Percentiles rank a stretch among this genome's conserved stretches.
These are phyloP conservation scores for Xylariomycetidae sp. DNA, from an alignment of 2,329 filamentous ascomycete genomes.

Conservation along the genomic window DNA sequence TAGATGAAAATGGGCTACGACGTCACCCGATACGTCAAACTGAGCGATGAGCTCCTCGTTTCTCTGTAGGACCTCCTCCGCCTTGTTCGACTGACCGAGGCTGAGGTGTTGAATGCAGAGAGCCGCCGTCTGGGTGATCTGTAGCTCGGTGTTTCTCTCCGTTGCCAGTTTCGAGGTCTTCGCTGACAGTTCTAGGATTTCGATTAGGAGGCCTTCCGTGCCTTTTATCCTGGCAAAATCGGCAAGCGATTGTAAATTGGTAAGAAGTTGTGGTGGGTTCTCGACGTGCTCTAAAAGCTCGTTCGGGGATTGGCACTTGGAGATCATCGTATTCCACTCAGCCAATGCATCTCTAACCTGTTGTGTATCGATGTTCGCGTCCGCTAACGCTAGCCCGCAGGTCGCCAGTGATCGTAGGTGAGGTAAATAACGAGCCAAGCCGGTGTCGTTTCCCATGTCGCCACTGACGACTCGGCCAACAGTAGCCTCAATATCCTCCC, in stretches of 20 bases:
- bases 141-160: slow-evolving; percentile 28
- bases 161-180: slow-evolving; percentile 35
- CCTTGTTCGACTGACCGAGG: slow-evolving; percentile 48
- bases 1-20: slow-evolving; percentile 56
- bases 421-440: slow-evolving; percentile 39
- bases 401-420: slow-evolving; percentile 43
- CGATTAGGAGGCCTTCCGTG: slow-evolving; percentile 40
- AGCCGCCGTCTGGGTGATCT: slow-evolving; percentile 42
- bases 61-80: slow-evolving; percentile 50
- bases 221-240: slow-evolving; percentile 50
- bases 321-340: slow-evolving; percentile 40
- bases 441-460: slow-evolving; percentile 39
- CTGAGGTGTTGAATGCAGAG: slow-evolving; percentile 50
- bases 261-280: slow-evolving; percentile 43
- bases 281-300: slow-evolving; percentile 44
- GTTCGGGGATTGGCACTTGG: slow-evolving; percentile 31
- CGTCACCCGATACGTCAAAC: slow-evolving; percentile 35
- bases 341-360: slow-evolving; percentile 32
- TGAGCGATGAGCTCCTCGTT: slow-evolving; percentile 47
- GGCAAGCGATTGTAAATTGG: slow-evolving; percentile 45
- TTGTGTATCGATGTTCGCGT: slow-evolving; percentile 30
- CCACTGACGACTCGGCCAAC: slow-evolving; percentile 31
- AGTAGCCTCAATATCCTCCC: slow-evolving; percentile 34
- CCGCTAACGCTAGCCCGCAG: slow-evolving; percentile 40
- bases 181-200: slow-evolving; percentile 42